Evolutionary conservation across 1,284 basidiomycete species (phyloP).

Genomic region (Sanghuangporus sanghuang): DNA sequence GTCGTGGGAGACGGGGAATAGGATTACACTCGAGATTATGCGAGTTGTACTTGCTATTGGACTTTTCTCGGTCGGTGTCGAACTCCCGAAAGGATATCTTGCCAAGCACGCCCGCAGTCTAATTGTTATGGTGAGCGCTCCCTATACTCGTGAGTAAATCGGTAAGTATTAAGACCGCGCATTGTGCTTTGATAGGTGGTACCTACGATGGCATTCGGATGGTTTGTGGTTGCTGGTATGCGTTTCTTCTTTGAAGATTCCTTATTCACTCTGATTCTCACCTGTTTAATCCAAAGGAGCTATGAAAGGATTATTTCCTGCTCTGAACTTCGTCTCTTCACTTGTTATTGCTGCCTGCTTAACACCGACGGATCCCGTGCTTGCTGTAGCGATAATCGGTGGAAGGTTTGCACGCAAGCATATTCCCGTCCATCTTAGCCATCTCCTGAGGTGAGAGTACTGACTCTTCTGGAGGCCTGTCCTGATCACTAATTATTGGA

Average conservation of each 20-base stretch:
- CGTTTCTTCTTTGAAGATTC: neutral
- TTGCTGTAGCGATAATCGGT: constrained; percentile 43
- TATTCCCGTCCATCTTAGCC: constrained; percentile 81
- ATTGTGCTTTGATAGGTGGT: constrained; percentile 33
- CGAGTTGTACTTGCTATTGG: constrained; percentile 65
- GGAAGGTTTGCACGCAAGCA: constrained; percentile 87
- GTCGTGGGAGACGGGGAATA: constrained; percentile 33
- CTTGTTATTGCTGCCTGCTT: constrained; percentile 86
- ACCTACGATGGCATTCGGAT: constrained; percentile 76
- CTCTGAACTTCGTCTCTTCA: constrained; percentile 65
- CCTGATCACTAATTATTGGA: neutral
- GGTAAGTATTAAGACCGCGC: neutral
- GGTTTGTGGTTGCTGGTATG: constrained; percentile 60
- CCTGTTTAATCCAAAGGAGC: constrained; percentile 53
- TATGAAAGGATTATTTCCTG: neutral
- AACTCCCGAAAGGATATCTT: constrained; percentile 65
- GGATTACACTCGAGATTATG: constrained; percentile 76
- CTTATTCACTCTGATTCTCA: constrained; percentile 37
- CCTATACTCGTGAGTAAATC: neutral
- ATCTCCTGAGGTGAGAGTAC: constrained; percentile 44
- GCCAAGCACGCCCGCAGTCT: constrained; percentile 55
- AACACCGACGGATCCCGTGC: constrained; percentile 91
- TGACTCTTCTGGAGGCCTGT: neutral
- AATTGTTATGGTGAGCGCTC: constrained; percentile 39
- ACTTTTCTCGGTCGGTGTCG: constrained; percentile 70